A percentile compares a stretch with the other conserved stretches of the same genome.
Conservation (phyloP, 163 green algal genomes). For the Prototheca wickerhamii region DNA sequence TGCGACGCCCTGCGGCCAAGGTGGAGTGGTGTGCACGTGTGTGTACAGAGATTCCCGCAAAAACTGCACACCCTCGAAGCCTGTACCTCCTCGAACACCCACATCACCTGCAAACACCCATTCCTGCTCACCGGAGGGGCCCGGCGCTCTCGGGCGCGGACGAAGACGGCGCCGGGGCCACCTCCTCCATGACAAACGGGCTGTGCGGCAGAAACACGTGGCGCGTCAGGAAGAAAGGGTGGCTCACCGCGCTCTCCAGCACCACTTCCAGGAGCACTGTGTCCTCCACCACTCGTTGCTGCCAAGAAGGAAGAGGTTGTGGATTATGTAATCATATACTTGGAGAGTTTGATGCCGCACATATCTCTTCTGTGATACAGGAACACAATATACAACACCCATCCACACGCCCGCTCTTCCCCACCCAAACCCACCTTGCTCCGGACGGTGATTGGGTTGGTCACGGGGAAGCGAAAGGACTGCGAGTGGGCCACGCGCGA, state of each 20-base stretch:
- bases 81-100: not conserved
- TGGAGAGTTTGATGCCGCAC: no score
- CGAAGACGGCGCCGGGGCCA: not conserved
- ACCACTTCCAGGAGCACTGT: conserved; percentile 5
- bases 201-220: not conserved
- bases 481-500: not conserved
- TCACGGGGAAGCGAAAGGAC: conserved; percentile 3
- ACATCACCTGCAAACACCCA: not conserved
- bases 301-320: not conserved
- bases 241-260: not conserved
- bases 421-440: conserved; percentile 1
- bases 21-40: not conserved
- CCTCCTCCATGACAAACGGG: not conserved
- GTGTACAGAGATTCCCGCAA: no score
- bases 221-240: not conserved
- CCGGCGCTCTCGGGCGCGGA: not conserved
- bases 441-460: conserved; percentile 2
- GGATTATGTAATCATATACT: not conserved
- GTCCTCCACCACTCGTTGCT: conserved; percentile 3
- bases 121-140: not conserved
- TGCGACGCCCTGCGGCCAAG: not conserved
- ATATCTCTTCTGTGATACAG: no score
- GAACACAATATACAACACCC: not conserved
- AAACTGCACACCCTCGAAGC: not conserved
- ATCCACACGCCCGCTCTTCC: not conserved